Evolutionary conservation across 2,329 filamentous ascomycete genomes (phyloP).

Genomic region (Colletotrichum tofieldiae): DNA sequence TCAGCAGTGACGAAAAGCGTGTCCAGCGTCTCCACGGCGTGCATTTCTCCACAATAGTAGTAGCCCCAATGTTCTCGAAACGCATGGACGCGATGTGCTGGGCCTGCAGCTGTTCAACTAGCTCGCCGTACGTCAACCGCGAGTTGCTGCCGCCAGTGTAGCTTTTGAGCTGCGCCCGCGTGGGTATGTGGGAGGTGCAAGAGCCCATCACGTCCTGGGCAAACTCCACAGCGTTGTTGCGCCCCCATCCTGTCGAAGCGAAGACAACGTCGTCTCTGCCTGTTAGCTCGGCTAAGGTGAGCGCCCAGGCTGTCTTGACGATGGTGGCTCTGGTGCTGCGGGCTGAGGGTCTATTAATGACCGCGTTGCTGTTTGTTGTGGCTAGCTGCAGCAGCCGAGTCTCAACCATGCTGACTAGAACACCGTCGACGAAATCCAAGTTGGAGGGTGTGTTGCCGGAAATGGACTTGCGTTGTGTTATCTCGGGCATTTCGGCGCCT

Average conservation of each 20-base stretch:
- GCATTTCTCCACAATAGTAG: constrained; percentile 66
- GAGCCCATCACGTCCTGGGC: constrained; percentile 34
- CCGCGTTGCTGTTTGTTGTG: neutral
- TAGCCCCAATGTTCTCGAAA: constrained; percentile 66
- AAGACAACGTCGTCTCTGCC: constrained; percentile 23
- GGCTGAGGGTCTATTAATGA: neutral
- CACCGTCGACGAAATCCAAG: constrained; percentile 22
- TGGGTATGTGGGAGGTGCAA: constrained; percentile 29
- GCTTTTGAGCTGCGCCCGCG: neutral
- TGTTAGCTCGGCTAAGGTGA: constrained; percentile 15
- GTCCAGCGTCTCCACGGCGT: constrained; percentile 50
- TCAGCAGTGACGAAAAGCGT: constrained; percentile 18
- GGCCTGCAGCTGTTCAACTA: constrained; percentile 57
- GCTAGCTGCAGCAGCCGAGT: neutral
- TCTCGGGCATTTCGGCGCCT: constrained; percentile 61
- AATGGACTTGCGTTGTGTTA: neutral
- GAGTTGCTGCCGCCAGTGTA: neutral
- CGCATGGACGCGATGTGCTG: constrained; percentile 64
- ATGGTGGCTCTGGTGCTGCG: constrained; percentile 21
- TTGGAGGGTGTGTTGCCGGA: neutral
- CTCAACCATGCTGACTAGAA: constrained; percentile 12
- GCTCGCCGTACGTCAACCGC: constrained; percentile 2
- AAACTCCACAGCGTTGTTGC: constrained; percentile 18
- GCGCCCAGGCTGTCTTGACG: constrained; percentile 21
- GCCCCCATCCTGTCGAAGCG: constrained; percentile 26